A percentile compares a stretch with the other conserved stretches of the same genome.
phyloP scores from a whole-genome alignment of 805 yeast species.

The Suhomyces sp. region DNA sequence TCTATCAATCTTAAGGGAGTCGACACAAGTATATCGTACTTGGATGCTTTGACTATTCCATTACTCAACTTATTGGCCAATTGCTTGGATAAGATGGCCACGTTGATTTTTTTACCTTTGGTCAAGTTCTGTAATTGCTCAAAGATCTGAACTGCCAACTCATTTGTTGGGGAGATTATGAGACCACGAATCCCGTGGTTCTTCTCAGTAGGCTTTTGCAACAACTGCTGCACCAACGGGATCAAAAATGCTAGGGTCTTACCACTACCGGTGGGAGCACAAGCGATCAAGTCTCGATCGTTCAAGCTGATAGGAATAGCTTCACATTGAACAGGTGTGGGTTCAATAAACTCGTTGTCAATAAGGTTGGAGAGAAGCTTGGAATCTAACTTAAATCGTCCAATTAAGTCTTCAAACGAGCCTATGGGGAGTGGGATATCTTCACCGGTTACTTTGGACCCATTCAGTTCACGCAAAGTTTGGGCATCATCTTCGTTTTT shows the following conservation, averaged over 20 bases:
- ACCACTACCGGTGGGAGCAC: slow-evolving; percentile 99
- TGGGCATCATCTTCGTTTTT: slow-evolving; percentile 57
- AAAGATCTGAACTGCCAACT: slow-evolving; percentile 82
- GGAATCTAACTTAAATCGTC: slow-evolving; percentile 63
- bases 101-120: slow-evolving; percentile 52
- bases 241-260: slow-evolving; percentile 87
- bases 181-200: slow-evolving; percentile 65
- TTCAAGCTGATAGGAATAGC: slow-evolving; percentile 73
- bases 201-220: slow-evolving; percentile 25
- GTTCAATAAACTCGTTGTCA: slow-evolving; percentile 70
- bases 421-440: slow-evolving; percentile 92
- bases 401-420: slow-evolving; percentile 75
- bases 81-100: slow-evolving; percentile 69
- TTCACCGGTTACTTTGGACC: slow-evolving; percentile 72
- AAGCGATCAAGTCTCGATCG: slow-evolving; percentile 77
- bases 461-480: slow-evolving; percentile 54
- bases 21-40: slow-evolving; percentile 76
- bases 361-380: slow-evolving; percentile 60
- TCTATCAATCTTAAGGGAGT: slow-evolving; percentile 91
- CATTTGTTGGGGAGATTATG: slow-evolving; percentile 91
- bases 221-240: slow-evolving; percentile 64
- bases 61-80: slow-evolving; percentile 65
- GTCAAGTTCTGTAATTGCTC: slow-evolving; percentile 61
- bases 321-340: slow-evolving; percentile 93
- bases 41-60: slow-evolving; percentile 53